Conservation (phyloP, 1,139 yeast species). For the Hemisphaericaspora lyxosophila region DNA sequence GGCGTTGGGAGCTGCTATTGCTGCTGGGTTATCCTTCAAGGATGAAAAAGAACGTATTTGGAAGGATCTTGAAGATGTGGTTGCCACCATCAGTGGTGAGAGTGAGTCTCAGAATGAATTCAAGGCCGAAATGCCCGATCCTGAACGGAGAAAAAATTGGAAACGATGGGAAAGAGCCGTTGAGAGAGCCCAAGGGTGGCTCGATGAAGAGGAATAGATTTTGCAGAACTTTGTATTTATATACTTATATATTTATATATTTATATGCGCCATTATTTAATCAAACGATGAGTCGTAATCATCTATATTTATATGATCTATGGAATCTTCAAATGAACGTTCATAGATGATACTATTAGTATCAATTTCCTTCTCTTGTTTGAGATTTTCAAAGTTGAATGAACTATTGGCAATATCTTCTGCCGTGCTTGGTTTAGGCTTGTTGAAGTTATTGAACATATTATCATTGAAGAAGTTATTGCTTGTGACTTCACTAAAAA, state of each 20-base stretch:
- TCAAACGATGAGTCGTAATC: conserved; percentile 15
- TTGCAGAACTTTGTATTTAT: too few relatives aligned
- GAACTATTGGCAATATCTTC: conserved; percentile 25
- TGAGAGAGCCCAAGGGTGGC: conserved; percentile 77
- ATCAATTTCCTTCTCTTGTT: conserved; percentile 9
- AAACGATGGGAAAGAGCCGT: conserved; percentile 81
- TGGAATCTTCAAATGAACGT: conserved; percentile 11
- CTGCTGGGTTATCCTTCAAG: conserved; percentile 77
- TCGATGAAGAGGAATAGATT: conserved; percentile 39
- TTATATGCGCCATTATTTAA: neutral
- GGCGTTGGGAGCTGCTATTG: conserved; percentile 94
- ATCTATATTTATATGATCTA: conserved; percentile 14
- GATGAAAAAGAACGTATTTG: conserved; percentile 65
- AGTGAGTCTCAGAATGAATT: conserved; percentile 42
- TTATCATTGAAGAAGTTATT: conserved; percentile 10
- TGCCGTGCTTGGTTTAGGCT: conserved; percentile 3
- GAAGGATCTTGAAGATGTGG: conserved; percentile 70
- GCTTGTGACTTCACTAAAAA: conserved; percentile 20
- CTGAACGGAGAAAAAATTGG: conserved; percentile 66
- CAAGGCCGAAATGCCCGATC: conserved; percentile 57
- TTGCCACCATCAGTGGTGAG: conserved; percentile 31
- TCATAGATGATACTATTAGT: conserved; percentile 10
- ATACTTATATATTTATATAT: conserved; percentile 3
- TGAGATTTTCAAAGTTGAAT: conserved; percentile 26
- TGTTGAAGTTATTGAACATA: conserved; percentile 6